These are phyloP conservation scores for Berberis thunbergii DNA, from an alignment of 164 flowering plant genomes.

Conservation along the genomic window DNA sequence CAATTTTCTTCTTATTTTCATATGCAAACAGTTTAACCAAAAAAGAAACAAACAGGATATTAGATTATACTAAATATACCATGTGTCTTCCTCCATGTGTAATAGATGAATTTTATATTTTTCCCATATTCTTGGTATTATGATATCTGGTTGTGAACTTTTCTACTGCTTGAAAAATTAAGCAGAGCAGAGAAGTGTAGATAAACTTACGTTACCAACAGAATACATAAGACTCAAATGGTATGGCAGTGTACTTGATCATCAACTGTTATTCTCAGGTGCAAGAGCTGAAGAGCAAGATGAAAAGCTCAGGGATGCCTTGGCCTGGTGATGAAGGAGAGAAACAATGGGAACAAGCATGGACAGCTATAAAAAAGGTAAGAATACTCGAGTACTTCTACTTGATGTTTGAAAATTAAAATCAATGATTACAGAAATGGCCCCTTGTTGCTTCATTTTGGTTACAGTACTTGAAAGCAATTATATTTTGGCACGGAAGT, in stretches of 20 bases:
- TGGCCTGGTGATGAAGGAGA: conserved; percentile 99
- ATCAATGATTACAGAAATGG: too few relatives aligned
- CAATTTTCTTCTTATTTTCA: background rate
- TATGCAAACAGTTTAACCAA: background rate
- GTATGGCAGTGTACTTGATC: too few relatives aligned
- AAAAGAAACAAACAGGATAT: background rate
- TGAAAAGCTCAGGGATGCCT: conserved; percentile 82
- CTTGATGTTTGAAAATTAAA: background rate
- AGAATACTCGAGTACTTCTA: background rate
- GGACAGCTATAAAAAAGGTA: conserved; percentile 94
- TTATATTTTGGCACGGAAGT: too few relatives aligned
- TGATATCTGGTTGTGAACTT: background rate
- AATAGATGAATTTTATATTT: background rate
- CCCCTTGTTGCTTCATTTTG: too few relatives aligned
- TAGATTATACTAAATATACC: background rate
- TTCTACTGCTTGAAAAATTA: too few relatives aligned
- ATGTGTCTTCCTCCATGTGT: background rate
- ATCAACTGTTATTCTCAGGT: conserved; percentile 35
- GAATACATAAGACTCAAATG: too few relatives aligned
- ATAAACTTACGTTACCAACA: too few relatives aligned
- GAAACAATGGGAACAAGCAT: conserved; percentile 87
- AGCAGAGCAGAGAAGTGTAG: too few relatives aligned
- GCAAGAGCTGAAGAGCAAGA: conserved; percentile 64
- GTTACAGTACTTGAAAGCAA: too few relatives aligned
- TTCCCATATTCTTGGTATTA: background rate